These are phyloP conservation scores for Dothidotthia symphoricarpi DNA, from an alignment of 2,329 filamentous ascomycete species.

Conservation along the genomic window DNA sequence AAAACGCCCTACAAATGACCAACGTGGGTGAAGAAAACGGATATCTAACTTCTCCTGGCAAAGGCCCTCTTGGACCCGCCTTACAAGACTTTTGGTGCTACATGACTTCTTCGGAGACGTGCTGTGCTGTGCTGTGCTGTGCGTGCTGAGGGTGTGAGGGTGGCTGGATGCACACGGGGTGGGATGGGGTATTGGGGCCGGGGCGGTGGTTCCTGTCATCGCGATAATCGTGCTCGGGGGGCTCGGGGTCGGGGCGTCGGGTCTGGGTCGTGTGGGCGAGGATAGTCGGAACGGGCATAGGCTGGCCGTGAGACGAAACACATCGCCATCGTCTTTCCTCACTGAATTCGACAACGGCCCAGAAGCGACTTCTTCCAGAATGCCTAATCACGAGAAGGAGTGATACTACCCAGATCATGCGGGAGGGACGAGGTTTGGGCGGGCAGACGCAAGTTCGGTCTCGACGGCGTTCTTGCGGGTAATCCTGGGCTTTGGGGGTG, in stretches of 20 bases:
- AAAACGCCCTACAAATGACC: constrained; percentile 10
- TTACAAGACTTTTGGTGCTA: constrained; percentile 37
- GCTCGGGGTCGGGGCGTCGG: constrained; percentile 3
- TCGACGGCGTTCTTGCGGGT: not conserved
- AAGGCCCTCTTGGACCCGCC: constrained; percentile 17
- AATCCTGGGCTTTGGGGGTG: constrained; percentile 1
- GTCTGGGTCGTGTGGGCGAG: constrained; percentile 1
- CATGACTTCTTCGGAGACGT: constrained; percentile 33
- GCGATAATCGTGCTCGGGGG: constrained; percentile 6
- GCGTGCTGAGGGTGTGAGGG: constrained; percentile 13
- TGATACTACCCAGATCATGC: not conserved
- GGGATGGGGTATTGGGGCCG: constrained; percentile 10
- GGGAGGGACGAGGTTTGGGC: not conserved
- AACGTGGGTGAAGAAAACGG: constrained; percentile 14
- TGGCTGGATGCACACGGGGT: constrained; percentile 6
- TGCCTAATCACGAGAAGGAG: no score
- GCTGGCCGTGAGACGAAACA: not conserved
- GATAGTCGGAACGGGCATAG: not conserved
- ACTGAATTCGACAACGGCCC: not conserved
- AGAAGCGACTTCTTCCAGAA: no score
- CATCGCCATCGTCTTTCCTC: not conserved
- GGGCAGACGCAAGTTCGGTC: not conserved
- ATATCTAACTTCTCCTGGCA: constrained; percentile 29
- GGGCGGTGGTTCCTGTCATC: constrained; percentile 1
- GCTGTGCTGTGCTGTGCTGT: constrained; percentile 21